Evolutionary conservation across 2,329 filamentous ascomycete genomes (phyloP), one percentile per base, ranked within the genome.

Genomic region (Colletotrichum chrysophilum): DNA sequence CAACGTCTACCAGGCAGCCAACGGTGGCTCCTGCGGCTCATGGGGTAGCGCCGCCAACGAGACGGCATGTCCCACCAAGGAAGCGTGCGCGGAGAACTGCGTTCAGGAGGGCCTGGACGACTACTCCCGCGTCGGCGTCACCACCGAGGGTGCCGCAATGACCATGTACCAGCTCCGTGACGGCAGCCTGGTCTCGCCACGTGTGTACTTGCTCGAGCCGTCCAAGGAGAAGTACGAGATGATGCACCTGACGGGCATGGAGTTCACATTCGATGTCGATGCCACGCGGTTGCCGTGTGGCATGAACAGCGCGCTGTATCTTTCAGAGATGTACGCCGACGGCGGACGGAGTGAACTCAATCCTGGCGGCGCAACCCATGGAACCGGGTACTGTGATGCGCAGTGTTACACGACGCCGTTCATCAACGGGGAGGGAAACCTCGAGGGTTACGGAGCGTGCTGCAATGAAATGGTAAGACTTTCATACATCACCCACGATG

Each of bases 241-340:
- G 80, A 88, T 93, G 81, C 86, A 92, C 76, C 85, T 93, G 66
- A 87, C 89, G 30, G 91, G 90, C 79, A 84, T 89, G 77, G 92
- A 94, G 81, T 89, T 94, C 80, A 89, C 89, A 16, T 93, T 94
- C 71, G 92, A 93, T 62, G 91, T 93, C 6, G 92, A 94, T 79
- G 88, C 92, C 58, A 92, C 91, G 30, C 88, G 89, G 78, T 86
- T 94, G 36, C 90, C 91, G 16, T 94, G 93, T 78, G 93, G 93
- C 73, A 86, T 94, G 81, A 94, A 94, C 82, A 92, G 92, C 75
- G 92, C 92, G 21, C 81, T 94, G 36, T 93, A 94, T 84, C 89
- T 94, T 16, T 85, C 84, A 24, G 85, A 87, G 81, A 88, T 88
- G 86, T 87, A 90, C 13, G 84, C 87, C 8, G 90, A 93, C 79